Evolutionary conservation across 2,329 filamentous ascomycete genomes (phyloP).

Genomic region (Botrytis paeoniae): DNA sequence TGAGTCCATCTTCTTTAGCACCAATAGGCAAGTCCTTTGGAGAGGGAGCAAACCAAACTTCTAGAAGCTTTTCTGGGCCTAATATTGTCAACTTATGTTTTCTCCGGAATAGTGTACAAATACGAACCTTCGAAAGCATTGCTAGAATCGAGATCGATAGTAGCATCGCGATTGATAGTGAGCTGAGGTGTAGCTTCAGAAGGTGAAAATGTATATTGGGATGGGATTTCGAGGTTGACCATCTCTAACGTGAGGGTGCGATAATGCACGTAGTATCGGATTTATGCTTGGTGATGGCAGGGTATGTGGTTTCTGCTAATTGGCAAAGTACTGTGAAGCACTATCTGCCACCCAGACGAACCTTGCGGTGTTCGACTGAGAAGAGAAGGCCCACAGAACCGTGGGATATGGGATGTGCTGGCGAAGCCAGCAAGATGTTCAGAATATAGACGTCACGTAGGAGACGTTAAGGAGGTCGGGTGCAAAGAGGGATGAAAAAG

Average conservation of each 20-base stretch:
- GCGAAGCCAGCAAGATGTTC: constrained; percentile 64
- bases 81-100: constrained; percentile 29
- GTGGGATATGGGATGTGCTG: constrained; percentile 65
- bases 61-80: constrained; percentile 95
- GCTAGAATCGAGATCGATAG: constrained; percentile 86
- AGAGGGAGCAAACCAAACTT: constrained; percentile 94
- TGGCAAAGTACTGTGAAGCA: constrained; percentile 70
- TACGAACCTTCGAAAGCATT: constrained; percentile 89
- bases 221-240: constrained; percentile 78
- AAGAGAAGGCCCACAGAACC: constrained; percentile 92
- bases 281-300: constrained; percentile 5
- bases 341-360: constrained; percentile 98
- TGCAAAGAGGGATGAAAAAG: constrained; percentile 77
- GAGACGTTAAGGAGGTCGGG: constrained; percentile 89
- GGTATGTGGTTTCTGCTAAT: constrained; percentile 12
- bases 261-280: constrained; percentile 29
- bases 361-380: constrained; percentile 89
- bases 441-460: constrained; percentile 57
- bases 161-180: constrained; percentile 95
- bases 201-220: constrained; percentile 78
- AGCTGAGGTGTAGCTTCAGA: constrained; percentile 82
- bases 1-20: constrained; percentile 73
- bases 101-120: not conserved
- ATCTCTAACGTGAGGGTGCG: constrained; percentile 56
- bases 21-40: constrained; percentile 68